Percentiles rank a stretch among this genome's conserved stretches.
These are phyloP conservation scores for Scutellaria minor DNA, from an alignment of 257 asterid species.

Conservation along the genomic window DNA sequence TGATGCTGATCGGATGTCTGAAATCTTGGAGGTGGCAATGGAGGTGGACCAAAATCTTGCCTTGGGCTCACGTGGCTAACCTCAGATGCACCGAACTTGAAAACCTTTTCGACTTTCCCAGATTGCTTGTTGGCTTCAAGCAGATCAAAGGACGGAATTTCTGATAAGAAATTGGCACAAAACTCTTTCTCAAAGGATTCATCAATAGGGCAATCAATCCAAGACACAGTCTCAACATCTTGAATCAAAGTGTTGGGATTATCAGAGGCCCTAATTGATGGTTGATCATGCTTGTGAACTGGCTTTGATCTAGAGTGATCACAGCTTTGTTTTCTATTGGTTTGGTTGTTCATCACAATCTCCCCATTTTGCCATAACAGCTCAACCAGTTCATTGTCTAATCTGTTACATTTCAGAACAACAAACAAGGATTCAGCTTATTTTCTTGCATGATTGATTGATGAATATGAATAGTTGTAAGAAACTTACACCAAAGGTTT, in stretches of 20 bases:
- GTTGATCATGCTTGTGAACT: constrained; percentile 32
- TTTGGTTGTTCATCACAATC: constrained; percentile 66
- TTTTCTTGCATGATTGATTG: neutral
- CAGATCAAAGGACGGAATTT: constrained; percentile 44
- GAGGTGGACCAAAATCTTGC: constrained; percentile 35
- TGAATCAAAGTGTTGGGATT: constrained; percentile 48
- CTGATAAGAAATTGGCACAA: constrained; percentile 56
- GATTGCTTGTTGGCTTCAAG: constrained; percentile 29
- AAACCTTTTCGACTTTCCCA: constrained; percentile 28
- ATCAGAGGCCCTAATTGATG: constrained; percentile 25
- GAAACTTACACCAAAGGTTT: constrained; percentile 57
- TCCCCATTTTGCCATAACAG: constrained; percentile 89
- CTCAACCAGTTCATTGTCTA: constrained; percentile 73
- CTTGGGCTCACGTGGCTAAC: constrained; percentile 27
- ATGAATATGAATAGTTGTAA: neutral
- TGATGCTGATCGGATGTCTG: constrained; percentile 30
- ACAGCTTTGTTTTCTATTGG: constrained; percentile 43
- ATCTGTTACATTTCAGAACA: constrained; percentile 40
- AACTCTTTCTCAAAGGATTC: constrained; percentile 75
- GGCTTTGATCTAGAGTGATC: constrained; percentile 44
- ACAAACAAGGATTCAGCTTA: neutral
- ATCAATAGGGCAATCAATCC: constrained; percentile 63
- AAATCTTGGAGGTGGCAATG: constrained; percentile 54
- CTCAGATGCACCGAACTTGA: constrained; percentile 32
- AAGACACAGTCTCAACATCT: constrained; percentile 58